Percentiles rank a stretch among this genome's conserved stretches.
These are phyloP conservation scores for Globisporangium orthogonon DNA, from an alignment of 352 stramenopile species.

Conservation along the genomic window DNA sequence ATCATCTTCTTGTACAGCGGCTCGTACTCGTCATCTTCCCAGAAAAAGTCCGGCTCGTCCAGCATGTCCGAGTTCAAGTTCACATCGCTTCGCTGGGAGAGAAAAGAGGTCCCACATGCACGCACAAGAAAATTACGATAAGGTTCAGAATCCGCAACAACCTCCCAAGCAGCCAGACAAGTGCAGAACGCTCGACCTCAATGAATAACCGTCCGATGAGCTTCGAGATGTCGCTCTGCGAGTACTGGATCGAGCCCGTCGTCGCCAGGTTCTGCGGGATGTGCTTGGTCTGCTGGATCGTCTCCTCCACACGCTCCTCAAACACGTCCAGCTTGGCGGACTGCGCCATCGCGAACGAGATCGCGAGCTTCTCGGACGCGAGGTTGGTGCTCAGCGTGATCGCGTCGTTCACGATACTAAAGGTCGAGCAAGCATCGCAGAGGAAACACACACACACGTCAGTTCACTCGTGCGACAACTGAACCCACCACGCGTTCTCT, in stretches of 20 bases:
- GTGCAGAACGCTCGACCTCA: slow-evolving; percentile 26
- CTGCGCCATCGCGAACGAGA: slow-evolving; percentile 91
- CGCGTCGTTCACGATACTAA: slow-evolving; percentile 69
- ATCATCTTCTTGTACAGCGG: slow-evolving; percentile 89
- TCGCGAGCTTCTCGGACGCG: slow-evolving; percentile 87
- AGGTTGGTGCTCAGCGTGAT: slow-evolving; percentile 79
- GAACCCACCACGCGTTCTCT: not conserved
- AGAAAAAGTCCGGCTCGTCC: slow-evolving; percentile 93
- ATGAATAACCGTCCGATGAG: slow-evolving; percentile 90
- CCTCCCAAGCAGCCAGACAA: not conserved
- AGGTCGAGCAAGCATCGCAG: too few species aligned
- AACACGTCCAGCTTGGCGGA: slow-evolving; percentile 92
- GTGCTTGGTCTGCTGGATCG: slow-evolving; percentile 82
- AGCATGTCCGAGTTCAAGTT: slow-evolving; percentile 94
- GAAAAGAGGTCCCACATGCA: not conserved
- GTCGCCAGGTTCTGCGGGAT: slow-evolving; percentile 86
- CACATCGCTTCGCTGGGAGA: slow-evolving; percentile 78
- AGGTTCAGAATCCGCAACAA: not conserved
- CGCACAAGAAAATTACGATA: not conserved
- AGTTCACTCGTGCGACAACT: too few species aligned
- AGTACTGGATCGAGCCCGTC: slow-evolving; percentile 89
- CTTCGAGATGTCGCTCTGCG: slow-evolving; percentile 87
- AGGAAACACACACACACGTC: too few species aligned
- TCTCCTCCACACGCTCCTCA: slow-evolving; percentile 86
- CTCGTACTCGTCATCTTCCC: slow-evolving; percentile 91